Percentiles rank a stretch among this genome's conserved stretches.
Evolutionary conservation across 2,329 filamentous ascomycete genomes (phyloP).

Genomic region (Fusarium nygamai): DNA sequence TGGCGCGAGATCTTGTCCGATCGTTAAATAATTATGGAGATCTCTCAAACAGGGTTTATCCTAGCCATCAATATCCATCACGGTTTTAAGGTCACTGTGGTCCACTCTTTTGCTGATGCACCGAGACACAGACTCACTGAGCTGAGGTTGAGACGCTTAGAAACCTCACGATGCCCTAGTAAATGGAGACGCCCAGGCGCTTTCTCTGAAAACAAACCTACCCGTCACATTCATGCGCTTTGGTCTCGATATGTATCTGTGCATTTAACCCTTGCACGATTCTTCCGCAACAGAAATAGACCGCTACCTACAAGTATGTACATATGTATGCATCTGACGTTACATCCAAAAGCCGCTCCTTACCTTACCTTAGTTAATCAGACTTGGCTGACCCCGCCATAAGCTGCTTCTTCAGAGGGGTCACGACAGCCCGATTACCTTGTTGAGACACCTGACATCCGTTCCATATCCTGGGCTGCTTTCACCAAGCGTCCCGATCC

Average conservation of each 20-base stretch:
- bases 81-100: too few relatives aligned
- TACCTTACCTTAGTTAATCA: background rate
- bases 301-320: background rate
- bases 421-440: background rate
- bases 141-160: constrained; percentile 7
- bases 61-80: background rate
- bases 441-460: constrained; percentile 12
- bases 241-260: background rate
- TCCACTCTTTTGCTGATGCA: background rate
- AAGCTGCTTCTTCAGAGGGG: constrained; percentile 7
- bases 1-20: constrained; percentile 39
- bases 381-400: constrained; percentile 8
- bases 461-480: background rate
- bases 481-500: background rate
- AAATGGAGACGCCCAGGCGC: background rate
- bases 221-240: background rate
- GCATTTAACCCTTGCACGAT: background rate
- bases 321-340: background rate
- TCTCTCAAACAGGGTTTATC: constrained; percentile 1
- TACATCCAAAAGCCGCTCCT: background rate
- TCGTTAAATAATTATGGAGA: constrained; percentile 20
- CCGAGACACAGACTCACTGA: background rate
- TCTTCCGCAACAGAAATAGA: background rate
- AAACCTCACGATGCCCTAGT: constrained; percentile 11
- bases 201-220: background rate